A percentile compares a stretch with the other conserved stretches of the same genome.
phyloP scores from a whole-genome alignment of 441 rosid species.

The Pelargonium cotyledonis region DNA sequence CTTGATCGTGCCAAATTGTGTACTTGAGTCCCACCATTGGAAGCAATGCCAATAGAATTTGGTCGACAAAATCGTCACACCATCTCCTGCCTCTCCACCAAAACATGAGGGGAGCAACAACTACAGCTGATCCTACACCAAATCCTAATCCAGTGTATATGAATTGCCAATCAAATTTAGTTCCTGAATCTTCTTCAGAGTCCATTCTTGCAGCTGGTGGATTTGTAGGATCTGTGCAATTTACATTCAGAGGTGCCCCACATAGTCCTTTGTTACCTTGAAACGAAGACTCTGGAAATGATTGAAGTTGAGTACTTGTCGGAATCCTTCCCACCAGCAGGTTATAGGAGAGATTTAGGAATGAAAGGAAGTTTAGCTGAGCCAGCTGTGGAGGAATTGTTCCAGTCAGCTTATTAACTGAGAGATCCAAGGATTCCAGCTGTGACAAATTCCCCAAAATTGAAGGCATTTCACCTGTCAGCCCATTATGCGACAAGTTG shows the following conservation, averaged over 20 bases:
- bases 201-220: neutral
- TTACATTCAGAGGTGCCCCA: accelerated
- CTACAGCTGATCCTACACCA: constrained; percentile 20
- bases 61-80: constrained; percentile 14
- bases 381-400: constrained; percentile 2
- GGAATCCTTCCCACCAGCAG: neutral
- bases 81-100: constrained; percentile 25
- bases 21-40: constrained; percentile 4
- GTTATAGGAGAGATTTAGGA: constrained; percentile 17
- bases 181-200: neutral
- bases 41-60: constrained; percentile 13
- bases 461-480: neutral
- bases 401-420: neutral
- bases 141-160: constrained; percentile 21
- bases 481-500: neutral
- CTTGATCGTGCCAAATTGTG: constrained; percentile 2
- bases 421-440: constrained; percentile 1
- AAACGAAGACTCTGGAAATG: neutral
- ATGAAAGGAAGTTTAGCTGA: neutral
- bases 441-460: neutral
- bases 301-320: accelerated
- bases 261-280: neutral
- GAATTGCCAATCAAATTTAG: constrained; percentile 13
- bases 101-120: constrained; percentile 20
- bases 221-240: neutral